A percentile compares a stretch with the other conserved stretches of the same genome.
These are phyloP conservation scores for Neurospora sp. DNA, from an alignment of 2,329 filamentous ascomycete species.

Conservation along the genomic window DNA sequence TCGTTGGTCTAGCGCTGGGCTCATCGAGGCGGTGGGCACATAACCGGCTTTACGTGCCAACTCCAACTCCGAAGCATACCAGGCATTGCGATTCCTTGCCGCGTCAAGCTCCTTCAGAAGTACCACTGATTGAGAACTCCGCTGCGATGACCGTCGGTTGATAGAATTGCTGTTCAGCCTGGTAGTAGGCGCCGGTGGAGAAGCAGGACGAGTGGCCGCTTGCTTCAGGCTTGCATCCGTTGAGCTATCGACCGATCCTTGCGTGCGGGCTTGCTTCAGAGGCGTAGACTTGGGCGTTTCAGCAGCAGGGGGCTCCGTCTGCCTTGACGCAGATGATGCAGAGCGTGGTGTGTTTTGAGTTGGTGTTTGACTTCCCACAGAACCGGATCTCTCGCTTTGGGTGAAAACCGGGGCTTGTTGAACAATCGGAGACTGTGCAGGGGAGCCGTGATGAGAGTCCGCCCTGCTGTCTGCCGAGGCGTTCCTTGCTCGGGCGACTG, in stretches of 20 bases:
- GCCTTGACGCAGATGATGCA: constrained; percentile 23
- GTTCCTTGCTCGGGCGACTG: constrained; percentile 35
- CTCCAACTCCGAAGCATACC: constrained; percentile 93
- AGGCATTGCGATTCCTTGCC: constrained; percentile 79
- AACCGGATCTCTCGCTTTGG: constrained; percentile 40
- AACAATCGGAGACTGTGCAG: constrained; percentile 34
- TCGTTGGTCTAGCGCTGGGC: constrained; percentile 66
- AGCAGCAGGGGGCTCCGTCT: constrained; percentile 21
- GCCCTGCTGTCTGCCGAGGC: constrained; percentile 36
- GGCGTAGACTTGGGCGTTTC: constrained; percentile 35
- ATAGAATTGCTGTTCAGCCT: constrained; percentile 50
- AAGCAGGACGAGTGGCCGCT: constrained; percentile 35
- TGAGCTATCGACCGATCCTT: constrained; percentile 60
- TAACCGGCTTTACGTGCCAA: constrained; percentile 88
- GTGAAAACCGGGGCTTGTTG: constrained; percentile 27
- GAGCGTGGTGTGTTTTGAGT: constrained; percentile 35
- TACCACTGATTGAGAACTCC: constrained; percentile 60
- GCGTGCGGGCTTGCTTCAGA: constrained; percentile 44
- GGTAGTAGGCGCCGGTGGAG: constrained; percentile 45
- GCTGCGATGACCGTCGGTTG: constrained; percentile 47
- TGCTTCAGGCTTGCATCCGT: constrained; percentile 45
- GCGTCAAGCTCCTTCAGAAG: constrained; percentile 80
- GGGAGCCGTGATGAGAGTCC: constrained; percentile 26
- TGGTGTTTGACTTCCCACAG: constrained; percentile 56
- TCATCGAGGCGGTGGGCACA: constrained; percentile 58